Evolutionary conservation across 331 rosid genomes (phyloP).

Genomic region (Telfairia occidentalis): DNA sequence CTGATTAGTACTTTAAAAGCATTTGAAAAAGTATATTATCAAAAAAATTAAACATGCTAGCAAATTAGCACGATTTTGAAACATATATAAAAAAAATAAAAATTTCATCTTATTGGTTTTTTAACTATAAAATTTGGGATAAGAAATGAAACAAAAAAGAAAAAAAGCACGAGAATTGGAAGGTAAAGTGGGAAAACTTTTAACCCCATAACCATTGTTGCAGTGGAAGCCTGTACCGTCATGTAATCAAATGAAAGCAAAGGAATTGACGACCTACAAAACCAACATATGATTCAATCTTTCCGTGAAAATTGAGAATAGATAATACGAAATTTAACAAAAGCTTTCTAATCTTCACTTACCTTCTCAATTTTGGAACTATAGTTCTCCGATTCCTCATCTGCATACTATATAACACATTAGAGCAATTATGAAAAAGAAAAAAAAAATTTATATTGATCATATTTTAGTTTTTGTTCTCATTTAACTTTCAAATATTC

Average conservation of each 20-base stretch:
- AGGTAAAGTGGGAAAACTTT: not conserved
- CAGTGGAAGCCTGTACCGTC: not conserved
- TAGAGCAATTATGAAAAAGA: not conserved
- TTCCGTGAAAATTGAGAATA: not conserved
- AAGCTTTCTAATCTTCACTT: conserved; percentile 7
- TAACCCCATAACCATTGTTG: not conserved
- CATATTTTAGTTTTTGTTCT: not conserved
- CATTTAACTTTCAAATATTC: not conserved
- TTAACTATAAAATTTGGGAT: not conserved
- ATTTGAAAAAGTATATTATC: no score
- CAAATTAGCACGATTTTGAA: not conserved
- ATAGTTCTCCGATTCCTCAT: conserved; percentile 50
- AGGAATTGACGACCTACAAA: conserved; percentile 70
- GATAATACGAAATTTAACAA: not conserved
- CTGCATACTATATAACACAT: conserved; percentile 38
- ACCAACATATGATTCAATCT: conserved; percentile 15
- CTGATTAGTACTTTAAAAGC: no score
- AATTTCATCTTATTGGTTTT: not conserved
- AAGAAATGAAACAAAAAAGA: not conserved
- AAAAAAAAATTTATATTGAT: not conserved
- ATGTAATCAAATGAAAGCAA: conserved; percentile 38
- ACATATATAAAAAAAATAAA: not conserved
- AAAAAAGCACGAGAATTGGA: not conserved
- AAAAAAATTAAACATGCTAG: no score
- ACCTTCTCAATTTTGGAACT: conserved; percentile 57